Conservation (phyloP, 441 rosid species). For the Omphalea diandra region DNA sequence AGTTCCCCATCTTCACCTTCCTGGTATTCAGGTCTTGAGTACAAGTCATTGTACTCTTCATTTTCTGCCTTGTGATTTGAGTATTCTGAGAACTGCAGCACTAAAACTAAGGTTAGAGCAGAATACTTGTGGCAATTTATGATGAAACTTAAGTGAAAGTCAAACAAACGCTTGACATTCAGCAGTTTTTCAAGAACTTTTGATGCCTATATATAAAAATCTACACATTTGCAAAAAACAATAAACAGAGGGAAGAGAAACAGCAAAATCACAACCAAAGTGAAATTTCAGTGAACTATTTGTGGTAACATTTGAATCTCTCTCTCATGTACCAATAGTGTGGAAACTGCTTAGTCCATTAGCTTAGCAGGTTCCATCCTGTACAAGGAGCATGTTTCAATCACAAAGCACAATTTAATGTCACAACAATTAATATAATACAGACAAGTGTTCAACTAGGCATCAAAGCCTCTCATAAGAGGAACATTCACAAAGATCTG, state of each 20-base stretch:
- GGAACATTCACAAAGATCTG: too few relatives aligned
- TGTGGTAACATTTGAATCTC: background rate
- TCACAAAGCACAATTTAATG: background rate
- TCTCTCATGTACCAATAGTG: background rate
- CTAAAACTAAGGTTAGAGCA: constrained; percentile 10
- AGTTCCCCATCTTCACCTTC: constrained; percentile 80
- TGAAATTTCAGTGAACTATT: background rate
- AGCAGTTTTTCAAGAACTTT: background rate
- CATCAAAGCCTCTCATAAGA: too few relatives aligned
- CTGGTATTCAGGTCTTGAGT: constrained; percentile 40
- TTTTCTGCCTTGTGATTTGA: constrained; percentile 40
- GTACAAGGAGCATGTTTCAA: background rate
- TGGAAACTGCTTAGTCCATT: background rate
- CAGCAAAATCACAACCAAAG: background rate
- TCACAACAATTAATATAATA: too few relatives aligned
- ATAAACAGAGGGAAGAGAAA: background rate
- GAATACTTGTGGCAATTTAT: constrained; percentile 7
- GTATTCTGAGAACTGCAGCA: constrained; percentile 45
- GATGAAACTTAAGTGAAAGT: background rate
- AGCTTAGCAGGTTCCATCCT: background rate
- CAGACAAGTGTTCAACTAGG: too few relatives aligned
- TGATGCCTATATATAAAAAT: background rate
- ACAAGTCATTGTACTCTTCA: constrained; percentile 36
- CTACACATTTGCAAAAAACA: background rate
- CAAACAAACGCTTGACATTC: background rate